Conservation (phyloP, 2,329 filamentous ascomycete species). For the Apiospora sp. region DNA sequence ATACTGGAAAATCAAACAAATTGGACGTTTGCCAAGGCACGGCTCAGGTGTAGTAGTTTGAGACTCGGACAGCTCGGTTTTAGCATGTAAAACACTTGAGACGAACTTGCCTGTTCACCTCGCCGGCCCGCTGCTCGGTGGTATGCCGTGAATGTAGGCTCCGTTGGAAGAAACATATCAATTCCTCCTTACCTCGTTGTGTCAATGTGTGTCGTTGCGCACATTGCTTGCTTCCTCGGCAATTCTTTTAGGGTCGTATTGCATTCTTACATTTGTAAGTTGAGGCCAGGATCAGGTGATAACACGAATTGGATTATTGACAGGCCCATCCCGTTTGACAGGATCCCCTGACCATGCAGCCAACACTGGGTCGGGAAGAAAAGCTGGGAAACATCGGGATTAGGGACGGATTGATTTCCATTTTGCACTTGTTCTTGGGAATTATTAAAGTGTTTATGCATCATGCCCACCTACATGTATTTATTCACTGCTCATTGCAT, state of each 20-base stretch:
- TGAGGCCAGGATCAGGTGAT: conserved; percentile 7
- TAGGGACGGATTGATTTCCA: neutral
- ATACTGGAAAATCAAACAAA: neutral
- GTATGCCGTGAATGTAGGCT: neutral
- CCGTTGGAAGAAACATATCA: neutral
- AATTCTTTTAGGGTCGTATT: conserved; percentile 2
- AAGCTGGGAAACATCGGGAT: neutral
- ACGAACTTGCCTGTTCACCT: conserved; percentile 14
- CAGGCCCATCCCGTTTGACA: conserved; percentile 22
- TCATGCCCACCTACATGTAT: neutral
- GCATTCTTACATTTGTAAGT: conserved; percentile 3
- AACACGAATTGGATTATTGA: conserved; percentile 10
- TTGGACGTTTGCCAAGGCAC: conserved; percentile 5
- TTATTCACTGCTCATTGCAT: neutral
- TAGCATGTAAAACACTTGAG: conserved; percentile 10
- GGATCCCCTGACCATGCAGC: conserved; percentile 18
- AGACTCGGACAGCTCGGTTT: neutral
- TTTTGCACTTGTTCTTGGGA: neutral
- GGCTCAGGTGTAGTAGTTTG: neutral
- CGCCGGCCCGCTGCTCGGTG: neutral
- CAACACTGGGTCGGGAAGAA: conserved; percentile 6
- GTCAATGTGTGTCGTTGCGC: neutral
- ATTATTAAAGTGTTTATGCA: conserved; percentile 6
- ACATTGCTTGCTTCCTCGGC: neutral
- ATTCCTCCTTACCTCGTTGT: conserved; percentile 8